phyloP scores from a whole-genome alignment of 441 rosid genomes.

The Erysimum cheiri region DNA sequence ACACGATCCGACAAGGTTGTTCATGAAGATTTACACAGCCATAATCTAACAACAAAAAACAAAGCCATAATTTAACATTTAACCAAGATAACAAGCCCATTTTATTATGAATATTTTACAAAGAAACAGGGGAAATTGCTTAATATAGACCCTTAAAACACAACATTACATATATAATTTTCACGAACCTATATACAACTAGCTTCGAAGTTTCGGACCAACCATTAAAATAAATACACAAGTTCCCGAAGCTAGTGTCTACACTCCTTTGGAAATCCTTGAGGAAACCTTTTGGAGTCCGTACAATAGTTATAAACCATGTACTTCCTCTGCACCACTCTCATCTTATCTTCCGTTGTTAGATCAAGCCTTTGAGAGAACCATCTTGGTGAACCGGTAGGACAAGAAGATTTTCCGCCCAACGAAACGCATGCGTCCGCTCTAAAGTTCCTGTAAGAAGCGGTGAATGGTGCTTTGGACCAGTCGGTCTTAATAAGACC shows the following conservation, averaged over 20 bases:
- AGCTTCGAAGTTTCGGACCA: neutral
- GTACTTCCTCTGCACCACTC: slow-evolving; percentile 56
- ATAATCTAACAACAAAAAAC: neutral
- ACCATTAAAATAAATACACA: neutral
- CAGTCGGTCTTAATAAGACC: slow-evolving; percentile 68
- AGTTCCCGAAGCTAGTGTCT: slow-evolving; percentile 14
- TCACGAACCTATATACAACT: slow-evolving; percentile 5
- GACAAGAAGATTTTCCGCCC: slow-evolving; percentile 47
- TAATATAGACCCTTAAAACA: slow-evolving; percentile 6
- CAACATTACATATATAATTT: slow-evolving; percentile 17
- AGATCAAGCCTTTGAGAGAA: slow-evolving; percentile 50
- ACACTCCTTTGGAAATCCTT: slow-evolving; percentile 60
- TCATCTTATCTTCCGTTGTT: slow-evolving; percentile 45
- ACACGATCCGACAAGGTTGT: neutral
- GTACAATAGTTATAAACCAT: slow-evolving; percentile 66
- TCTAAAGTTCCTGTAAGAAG: slow-evolving; percentile 57
- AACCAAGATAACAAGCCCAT: slow-evolving; percentile 14
- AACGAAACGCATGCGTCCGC: slow-evolving; percentile 58
- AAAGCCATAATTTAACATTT: neutral
- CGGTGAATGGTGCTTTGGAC: slow-evolving; percentile 63
- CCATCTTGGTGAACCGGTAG: slow-evolving; percentile 48
- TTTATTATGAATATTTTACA: slow-evolving; percentile 19
- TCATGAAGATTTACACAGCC: neutral
- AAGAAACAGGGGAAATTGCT: slow-evolving; percentile 23
- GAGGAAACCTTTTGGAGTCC: slow-evolving; percentile 57